These are phyloP conservation scores for Sclerotinia nivalis DNA, from an alignment of 2,329 filamentous ascomycete genomes.

Conservation along the genomic window DNA sequence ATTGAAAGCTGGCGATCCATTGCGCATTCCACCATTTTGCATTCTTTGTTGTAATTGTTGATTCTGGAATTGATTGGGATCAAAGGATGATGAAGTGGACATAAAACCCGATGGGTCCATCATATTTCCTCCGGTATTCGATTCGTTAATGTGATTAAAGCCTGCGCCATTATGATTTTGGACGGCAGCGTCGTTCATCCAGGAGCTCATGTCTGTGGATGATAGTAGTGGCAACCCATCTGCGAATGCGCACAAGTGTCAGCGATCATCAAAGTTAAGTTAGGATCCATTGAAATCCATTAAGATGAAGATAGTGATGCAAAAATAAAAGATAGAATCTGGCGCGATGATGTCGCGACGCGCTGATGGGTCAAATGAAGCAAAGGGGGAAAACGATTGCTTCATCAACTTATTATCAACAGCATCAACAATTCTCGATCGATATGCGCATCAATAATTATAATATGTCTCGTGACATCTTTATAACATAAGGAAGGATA, in stretches of 20 bases:
- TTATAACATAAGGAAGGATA: constrained; percentile 23
- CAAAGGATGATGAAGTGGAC: constrained; percentile 60
- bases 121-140: constrained; percentile 57
- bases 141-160: constrained; percentile 62
- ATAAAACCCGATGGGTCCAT: constrained; percentile 67
- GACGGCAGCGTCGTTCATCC: constrained; percentile 69
- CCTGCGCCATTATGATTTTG: constrained; percentile 70
- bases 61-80: constrained; percentile 53
- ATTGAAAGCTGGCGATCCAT: constrained; percentile 76
- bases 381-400: constrained; percentile 27
- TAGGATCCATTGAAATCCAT: constrained; percentile 20
- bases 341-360: constrained; percentile 23
- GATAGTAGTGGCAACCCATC: constrained; percentile 44
- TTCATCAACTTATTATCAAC: constrained; percentile 25
- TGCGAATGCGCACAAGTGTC: constrained; percentile 36
- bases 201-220: constrained; percentile 65
- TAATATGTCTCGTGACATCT: constrained; percentile 23
- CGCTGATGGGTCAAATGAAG: constrained; percentile 23
- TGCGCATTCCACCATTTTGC: constrained; percentile 83
- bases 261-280: constrained; percentile 34
- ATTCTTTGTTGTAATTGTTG: constrained; percentile 57
- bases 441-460: constrained; percentile 16
- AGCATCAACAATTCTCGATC: constrained; percentile 13
- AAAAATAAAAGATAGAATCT: constrained; percentile 19
- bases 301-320: constrained; percentile 17